Percentiles rank a stretch among this genome's conserved stretches.
Conservation (phyloP, 768 basidiomycete genomes). For the Brasilioporus rufonigricans region DNA sequence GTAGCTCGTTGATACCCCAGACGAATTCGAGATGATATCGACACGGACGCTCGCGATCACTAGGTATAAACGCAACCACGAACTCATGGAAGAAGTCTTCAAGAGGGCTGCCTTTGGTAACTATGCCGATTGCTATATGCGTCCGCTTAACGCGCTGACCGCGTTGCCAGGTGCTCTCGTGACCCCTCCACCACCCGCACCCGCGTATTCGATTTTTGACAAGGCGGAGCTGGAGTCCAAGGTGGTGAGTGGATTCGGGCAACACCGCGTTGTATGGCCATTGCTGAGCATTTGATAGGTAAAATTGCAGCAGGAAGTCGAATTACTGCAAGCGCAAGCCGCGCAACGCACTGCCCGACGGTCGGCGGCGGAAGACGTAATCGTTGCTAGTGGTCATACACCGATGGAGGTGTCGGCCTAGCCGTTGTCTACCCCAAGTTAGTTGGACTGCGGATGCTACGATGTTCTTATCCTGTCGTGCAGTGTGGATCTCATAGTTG, state of each 20-base stretch:
- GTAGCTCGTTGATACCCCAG: conserved; percentile 24
- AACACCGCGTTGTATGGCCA: background rate
- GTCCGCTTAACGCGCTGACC: background rate
- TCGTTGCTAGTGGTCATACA: conserved; percentile 30
- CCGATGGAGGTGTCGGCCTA: conserved; percentile 30
- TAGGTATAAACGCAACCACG: conserved; percentile 78
- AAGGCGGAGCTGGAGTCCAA: conserved; percentile 55
- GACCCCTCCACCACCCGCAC: conserved; percentile 35
- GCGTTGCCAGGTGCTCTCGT: conserved; percentile 42
- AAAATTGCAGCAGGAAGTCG: conserved; percentile 59
- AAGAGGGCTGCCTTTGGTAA: conserved; percentile 64
- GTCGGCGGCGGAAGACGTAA: conserved; percentile 27
- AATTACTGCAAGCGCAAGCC: conserved; percentile 48
- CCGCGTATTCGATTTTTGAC: conserved; percentile 64
- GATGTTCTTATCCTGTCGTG: background rate
- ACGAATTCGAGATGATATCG: conserved; percentile 70
- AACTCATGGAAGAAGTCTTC: conserved; percentile 83
- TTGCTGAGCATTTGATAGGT: conserved; percentile 35
- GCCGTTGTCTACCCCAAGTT: background rate
- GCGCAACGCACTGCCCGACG: conserved; percentile 41
- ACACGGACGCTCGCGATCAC: conserved; percentile 68
- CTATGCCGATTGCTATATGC: background rate
- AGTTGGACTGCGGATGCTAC: background rate
- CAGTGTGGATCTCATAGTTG: background rate
- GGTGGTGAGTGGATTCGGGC: conserved; percentile 39